A percentile compares a stretch with the other conserved stretches of the same genome.
phyloP scores from a whole-genome alignment of 495 filamentous ascomycete genomes.

The Usnea hakonensis region DNA sequence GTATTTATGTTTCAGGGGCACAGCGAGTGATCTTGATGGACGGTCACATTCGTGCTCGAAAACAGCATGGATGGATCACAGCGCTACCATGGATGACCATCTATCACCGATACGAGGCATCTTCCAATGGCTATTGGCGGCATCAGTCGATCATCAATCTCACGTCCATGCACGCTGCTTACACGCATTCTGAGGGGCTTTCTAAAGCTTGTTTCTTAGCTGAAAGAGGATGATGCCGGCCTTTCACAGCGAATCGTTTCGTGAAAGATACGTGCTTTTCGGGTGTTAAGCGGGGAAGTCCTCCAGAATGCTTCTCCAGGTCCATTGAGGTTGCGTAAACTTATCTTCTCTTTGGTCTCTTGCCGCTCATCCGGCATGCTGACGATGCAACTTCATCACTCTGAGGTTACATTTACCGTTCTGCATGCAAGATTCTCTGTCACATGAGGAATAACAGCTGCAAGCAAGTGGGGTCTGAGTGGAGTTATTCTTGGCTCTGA shows the following conservation, averaged over 20 bases:
- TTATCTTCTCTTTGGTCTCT: conserved; percentile 16
- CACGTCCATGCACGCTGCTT: conserved; percentile 14
- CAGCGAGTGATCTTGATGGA: conserved; percentile 13
- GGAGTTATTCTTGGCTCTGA: conserved; percentile 5
- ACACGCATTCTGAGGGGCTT: conserved; percentile 13
- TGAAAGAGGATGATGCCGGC: neutral
- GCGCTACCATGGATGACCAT: neutral
- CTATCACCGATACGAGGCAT: conserved; percentile 1
- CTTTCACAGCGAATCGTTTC: conserved; percentile 8
- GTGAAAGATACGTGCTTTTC: neutral
- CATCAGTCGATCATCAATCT: conserved; percentile 7
- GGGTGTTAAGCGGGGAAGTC: neutral
- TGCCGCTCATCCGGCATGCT: conserved; percentile 4
- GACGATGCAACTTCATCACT: conserved; percentile 15
- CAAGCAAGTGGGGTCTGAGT: conserved; percentile 7
- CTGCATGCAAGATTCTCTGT: conserved; percentile 15
- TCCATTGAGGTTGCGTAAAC: conserved; percentile 17
- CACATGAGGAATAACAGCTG: conserved; percentile 19
- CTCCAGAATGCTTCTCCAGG: neutral
- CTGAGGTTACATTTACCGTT: conserved; percentile 9
- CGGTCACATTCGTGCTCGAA: conserved; percentile 5
- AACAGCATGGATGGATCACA: conserved; percentile 5
- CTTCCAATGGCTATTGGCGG: neutral
- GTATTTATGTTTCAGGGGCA: conserved; percentile 23
- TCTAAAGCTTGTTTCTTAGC: conserved; percentile 4